phyloP scores from a whole-genome alignment of 129 eudicot species.

The Artemisia argyi region DNA sequence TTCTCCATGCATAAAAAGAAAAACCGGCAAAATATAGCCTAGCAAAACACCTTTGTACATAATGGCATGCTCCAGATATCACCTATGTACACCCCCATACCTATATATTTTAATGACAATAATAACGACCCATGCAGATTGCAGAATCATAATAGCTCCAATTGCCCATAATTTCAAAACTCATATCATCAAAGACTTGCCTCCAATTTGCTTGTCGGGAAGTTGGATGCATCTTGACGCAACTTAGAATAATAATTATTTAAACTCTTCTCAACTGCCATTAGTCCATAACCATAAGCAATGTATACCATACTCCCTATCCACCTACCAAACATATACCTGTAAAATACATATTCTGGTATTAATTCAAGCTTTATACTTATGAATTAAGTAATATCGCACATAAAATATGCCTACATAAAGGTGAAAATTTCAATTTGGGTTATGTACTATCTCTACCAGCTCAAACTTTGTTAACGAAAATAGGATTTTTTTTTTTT shows the following conservation, averaged over 20 bases:
- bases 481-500: no score
- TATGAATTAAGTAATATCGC: no score
- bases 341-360: constrained; percentile 18
- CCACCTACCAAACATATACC: constrained; percentile 38
- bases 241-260: constrained; percentile 29
- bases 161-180: constrained; percentile 14
- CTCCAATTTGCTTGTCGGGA: constrained; percentile 21
- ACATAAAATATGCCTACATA: no score
- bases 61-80: constrained; percentile 24
- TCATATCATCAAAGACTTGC: constrained; percentile 32
- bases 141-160: constrained; percentile 25
- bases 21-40: constrained; percentile 26
- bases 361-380: neutral
- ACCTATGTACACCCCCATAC: constrained; percentile 40
- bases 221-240: constrained; percentile 25
- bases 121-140: constrained; percentile 15
- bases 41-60: constrained; percentile 40
- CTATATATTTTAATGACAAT: constrained; percentile 19
- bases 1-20: constrained; percentile 31
- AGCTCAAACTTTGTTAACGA: no score
- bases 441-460: no score
- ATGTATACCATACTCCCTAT: constrained; percentile 22
- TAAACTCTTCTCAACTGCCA: constrained; percentile 34
- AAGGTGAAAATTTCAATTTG: no score
- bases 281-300: constrained; percentile 8